Conservation (phyloP, 2,329 filamentous ascomycete genomes). For the Sclerotinia minor region DNA sequence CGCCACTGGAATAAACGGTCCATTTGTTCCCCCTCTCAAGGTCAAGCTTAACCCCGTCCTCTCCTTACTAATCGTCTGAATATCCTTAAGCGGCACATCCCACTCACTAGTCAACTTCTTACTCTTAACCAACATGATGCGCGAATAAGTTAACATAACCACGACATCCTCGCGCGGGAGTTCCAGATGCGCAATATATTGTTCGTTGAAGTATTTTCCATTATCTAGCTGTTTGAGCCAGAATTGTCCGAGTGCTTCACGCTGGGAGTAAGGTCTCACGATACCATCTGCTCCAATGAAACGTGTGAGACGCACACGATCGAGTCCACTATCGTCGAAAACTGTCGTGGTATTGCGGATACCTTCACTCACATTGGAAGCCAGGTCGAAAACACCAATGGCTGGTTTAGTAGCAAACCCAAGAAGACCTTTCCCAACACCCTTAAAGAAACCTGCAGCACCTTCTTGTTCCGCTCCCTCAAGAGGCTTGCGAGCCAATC, state of each 20-base stretch:
- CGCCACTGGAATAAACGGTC: slow-evolving; percentile 91
- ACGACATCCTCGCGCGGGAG: slow-evolving; percentile 85
- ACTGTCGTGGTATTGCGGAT: slow-evolving; percentile 99
- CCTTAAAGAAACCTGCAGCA: slow-evolving; percentile 92
- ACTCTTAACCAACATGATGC: slow-evolving; percentile 87
- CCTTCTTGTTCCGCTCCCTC: slow-evolving; percentile 97
- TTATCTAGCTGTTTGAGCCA: slow-evolving; percentile 99
- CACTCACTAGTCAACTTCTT: slow-evolving; percentile 86
- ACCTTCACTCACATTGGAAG: slow-evolving; percentile 94
- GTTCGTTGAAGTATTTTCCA: slow-evolving; percentile 95
- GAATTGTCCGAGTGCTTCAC: slow-evolving; percentile 93
- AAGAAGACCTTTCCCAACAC: slow-evolving; percentile 90
- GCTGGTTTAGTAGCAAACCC: slow-evolving; percentile 96
- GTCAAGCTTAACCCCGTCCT: slow-evolving; percentile 88
- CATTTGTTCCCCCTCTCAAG: slow-evolving; percentile 85
- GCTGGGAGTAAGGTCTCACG: slow-evolving; percentile 89
- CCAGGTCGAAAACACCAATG: slow-evolving; percentile 94
- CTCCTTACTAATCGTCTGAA: slow-evolving; percentile 97
- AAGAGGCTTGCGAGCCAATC: slow-evolving; percentile 87
- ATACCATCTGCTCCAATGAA: slow-evolving; percentile 93
- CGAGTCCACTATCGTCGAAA: slow-evolving; percentile 91
- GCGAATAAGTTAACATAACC: slow-evolving; percentile 82
- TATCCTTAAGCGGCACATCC: slow-evolving; percentile 93
- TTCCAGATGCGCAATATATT: slow-evolving; percentile 95
- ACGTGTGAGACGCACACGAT: slow-evolving; percentile 88